Evolutionary conservation across 2,329 filamentous ascomycete species (phyloP).

Genomic region (Trichoderma lentiforme): DNA sequence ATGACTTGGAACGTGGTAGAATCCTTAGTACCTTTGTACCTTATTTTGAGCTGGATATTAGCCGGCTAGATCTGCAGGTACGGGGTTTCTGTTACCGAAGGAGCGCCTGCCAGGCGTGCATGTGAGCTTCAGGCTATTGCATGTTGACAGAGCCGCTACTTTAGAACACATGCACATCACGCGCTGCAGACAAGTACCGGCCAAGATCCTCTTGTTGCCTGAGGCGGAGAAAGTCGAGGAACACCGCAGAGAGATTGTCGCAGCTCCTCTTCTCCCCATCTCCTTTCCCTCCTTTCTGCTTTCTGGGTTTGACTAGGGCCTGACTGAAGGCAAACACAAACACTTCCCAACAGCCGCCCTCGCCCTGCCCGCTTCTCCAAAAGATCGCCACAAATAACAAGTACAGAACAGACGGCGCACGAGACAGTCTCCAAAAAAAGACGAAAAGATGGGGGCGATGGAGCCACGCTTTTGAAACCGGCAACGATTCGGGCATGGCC

Average conservation of each 20-base stretch:
- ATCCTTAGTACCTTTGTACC: background rate
- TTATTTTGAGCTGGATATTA: background rate
- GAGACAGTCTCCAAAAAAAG: background rate
- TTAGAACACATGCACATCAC: background rate
- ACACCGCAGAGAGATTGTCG: background rate
- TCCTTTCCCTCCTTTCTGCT: background rate
- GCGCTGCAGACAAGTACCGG: background rate
- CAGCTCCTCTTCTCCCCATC: background rate
- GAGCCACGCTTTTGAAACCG: slow-evolving; percentile 13
- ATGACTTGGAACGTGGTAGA: background rate
- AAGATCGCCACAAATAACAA: background rate
- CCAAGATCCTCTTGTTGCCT: background rate
- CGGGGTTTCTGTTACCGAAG: background rate
- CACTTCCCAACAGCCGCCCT: background rate
- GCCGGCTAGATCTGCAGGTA: slow-evolving; percentile 1
- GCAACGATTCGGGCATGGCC: slow-evolving; percentile 16
- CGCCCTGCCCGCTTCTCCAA: background rate
- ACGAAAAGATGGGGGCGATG: slow-evolving; percentile 9
- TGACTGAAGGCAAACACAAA: background rate
- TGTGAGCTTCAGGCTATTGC: background rate
- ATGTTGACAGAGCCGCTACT: background rate
- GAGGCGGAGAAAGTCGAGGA: background rate
- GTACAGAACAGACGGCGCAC: background rate
- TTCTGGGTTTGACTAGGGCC: background rate
- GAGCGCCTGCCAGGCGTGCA: background rate